These are phyloP conservation scores for Komagataella pseudopastoris DNA, from an alignment of 805 yeast species.

Conservation along the genomic window DNA sequence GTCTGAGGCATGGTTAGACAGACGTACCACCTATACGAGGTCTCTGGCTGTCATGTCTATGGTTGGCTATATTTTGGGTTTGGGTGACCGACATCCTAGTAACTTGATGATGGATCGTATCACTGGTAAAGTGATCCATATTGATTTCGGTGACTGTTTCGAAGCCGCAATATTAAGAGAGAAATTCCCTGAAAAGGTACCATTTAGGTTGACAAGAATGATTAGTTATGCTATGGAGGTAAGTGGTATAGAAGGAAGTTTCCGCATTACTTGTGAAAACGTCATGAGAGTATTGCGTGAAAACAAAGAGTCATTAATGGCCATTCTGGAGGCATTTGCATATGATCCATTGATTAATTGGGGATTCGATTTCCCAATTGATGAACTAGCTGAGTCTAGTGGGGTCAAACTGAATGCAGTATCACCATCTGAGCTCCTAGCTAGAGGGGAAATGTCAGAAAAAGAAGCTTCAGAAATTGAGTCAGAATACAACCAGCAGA, in stretches of 20 bases:
- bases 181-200: slow-evolving; percentile 96
- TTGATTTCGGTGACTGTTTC: slow-evolving; percentile 98
- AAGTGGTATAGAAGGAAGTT: slow-evolving; percentile 95
- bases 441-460: slow-evolving; percentile 64
- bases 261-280: slow-evolving; percentile 91
- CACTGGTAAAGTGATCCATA: slow-evolving; percentile 93
- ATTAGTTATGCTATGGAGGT: slow-evolving; percentile 98
- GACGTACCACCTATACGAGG: slow-evolving; percentile 91
- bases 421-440: slow-evolving; percentile 56
- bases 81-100: slow-evolving; percentile 97
- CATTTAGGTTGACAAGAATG: slow-evolving; percentile 94
- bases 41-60: slow-evolving; percentile 97
- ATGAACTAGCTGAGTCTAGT: slow-evolving; percentile 60
- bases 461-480: slow-evolving; percentile 63
- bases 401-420: slow-evolving; percentile 56
- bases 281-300: slow-evolving; percentile 92
- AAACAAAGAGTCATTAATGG: slow-evolving; percentile 94
- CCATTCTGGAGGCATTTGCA: slow-evolving; percentile 95
- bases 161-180: slow-evolving; percentile 96
- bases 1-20: slow-evolving; percentile 94
- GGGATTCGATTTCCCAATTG: slow-evolving; percentile 92
- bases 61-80: slow-evolving; percentile 94
- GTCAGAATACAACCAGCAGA: slow-evolving; percentile 55
- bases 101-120: slow-evolving; percentile 88
- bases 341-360: slow-evolving; percentile 97